Conservation (phyloP, 2,329 filamentous ascomycete species). For the Exophiala lecanii-corni region DNA sequence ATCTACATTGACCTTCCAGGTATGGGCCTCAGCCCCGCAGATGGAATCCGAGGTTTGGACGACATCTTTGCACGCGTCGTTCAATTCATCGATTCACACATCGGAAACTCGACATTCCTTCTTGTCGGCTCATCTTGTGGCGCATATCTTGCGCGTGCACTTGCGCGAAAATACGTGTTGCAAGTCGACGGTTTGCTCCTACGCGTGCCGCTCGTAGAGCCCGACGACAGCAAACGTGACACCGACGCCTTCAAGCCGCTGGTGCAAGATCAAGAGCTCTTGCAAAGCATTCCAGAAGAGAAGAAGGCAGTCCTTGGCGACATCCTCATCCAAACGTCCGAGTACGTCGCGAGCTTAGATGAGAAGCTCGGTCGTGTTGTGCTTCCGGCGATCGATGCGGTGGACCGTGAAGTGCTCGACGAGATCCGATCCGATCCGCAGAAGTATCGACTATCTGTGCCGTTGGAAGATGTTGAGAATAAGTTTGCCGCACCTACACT, state of each 20-base stretch:
- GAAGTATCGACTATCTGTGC: constrained; percentile 27
- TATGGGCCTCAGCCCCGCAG: constrained; percentile 29
- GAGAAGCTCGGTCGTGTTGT: constrained; percentile 21
- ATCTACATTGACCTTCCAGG: constrained; percentile 32
- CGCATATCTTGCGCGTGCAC: constrained; percentile 29
- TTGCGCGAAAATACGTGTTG: constrained; percentile 27
- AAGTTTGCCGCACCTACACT: constrained; percentile 29
- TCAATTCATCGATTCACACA: constrained; percentile 29
- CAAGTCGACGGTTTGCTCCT: constrained; percentile 29
- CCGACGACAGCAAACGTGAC: constrained; percentile 26
- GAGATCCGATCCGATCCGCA: constrained; percentile 28
- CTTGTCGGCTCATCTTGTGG: constrained; percentile 30
- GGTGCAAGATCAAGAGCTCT: constrained; percentile 26
- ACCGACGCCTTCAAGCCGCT: constrained; percentile 27
- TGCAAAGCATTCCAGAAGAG: constrained; percentile 25
- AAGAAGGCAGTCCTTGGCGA: constrained; percentile 27
- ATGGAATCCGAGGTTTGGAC: constrained; percentile 27
- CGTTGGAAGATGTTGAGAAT: constrained; percentile 15
- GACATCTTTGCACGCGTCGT: constrained; percentile 28
- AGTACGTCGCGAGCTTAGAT: constrained; percentile 26
- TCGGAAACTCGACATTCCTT: constrained; percentile 26
- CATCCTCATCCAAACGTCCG: constrained; percentile 29
- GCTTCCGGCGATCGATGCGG: constrained; percentile 21
- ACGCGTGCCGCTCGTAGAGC: constrained; percentile 30
- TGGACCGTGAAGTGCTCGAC: constrained; percentile 26